Percentiles rank a stretch among this genome's conserved stretches.
These are phyloP conservation scores for Chenopodium formosanum DNA, from an alignment of 148 eudicot species.

Conservation along the genomic window DNA sequence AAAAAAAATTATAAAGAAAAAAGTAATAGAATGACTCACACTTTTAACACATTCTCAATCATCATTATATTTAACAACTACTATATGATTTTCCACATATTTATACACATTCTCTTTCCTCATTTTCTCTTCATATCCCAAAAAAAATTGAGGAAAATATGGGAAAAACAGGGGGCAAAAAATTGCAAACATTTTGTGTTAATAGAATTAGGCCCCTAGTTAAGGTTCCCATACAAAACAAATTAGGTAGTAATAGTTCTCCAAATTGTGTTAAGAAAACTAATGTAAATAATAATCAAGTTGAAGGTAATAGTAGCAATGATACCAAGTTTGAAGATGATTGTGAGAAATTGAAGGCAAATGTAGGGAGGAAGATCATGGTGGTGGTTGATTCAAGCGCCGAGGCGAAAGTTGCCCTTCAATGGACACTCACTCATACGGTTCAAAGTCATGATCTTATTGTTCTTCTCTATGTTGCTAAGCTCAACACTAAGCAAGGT, in stretches of 20 bases:
- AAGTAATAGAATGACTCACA: constrained; percentile 24
- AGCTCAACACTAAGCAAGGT: constrained; percentile 49
- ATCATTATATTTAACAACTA: constrained; percentile 24
- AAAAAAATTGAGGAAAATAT: constrained; percentile 19
- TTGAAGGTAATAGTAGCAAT: constrained; percentile 3
- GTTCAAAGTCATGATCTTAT: constrained; percentile 59
- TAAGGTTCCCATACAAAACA: constrained; percentile 39
- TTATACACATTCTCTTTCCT: constrained; percentile 11
- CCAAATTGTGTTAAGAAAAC: constrained; percentile 19
- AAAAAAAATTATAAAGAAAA: not conserved
- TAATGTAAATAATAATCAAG: constrained; percentile 2
- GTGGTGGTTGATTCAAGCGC: constrained; percentile 67
- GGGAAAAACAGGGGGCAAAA: constrained; percentile 42
- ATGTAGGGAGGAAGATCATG: constrained; percentile 62
- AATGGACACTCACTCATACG: constrained; percentile 81
- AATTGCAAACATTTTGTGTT: constrained; percentile 56
- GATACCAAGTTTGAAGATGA: constrained; percentile 11
- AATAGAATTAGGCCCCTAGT: constrained; percentile 66
- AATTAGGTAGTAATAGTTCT: constrained; percentile 7
- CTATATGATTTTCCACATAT: constrained; percentile 18
- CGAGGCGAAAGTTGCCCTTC: constrained; percentile 71
- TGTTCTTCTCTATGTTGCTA: constrained; percentile 61
- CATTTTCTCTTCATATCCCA: constrained; percentile 2
- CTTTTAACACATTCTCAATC: constrained; percentile 18
- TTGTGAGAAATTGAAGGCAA: constrained; percentile 18